Percentiles rank a stretch among this genome's conserved stretches.
These are phyloP conservation scores for Phytophthora boehmeriae DNA, from an alignment of 352 stramenopile species.

Conservation along the genomic window DNA sequence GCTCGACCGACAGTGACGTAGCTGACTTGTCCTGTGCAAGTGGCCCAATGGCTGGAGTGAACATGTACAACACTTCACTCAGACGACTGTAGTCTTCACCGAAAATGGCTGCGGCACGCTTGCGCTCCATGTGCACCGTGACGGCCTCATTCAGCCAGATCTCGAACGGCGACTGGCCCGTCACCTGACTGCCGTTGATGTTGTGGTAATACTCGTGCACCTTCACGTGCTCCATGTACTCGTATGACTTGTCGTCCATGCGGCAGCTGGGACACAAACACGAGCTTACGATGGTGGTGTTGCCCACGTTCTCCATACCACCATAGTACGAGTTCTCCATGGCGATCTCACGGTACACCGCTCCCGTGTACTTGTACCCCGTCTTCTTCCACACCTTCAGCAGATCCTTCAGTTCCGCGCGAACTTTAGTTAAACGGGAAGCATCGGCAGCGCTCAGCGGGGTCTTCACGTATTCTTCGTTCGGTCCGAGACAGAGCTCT, in stretches of 20 bases:
- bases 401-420: constrained; percentile 63
- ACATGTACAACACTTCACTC: constrained; percentile 78
- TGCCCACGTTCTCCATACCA: constrained; percentile 84
- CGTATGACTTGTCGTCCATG: constrained; percentile 79
- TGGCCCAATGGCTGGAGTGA: constrained; percentile 69
- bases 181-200: constrained; percentile 82
- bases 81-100: constrained; percentile 74
- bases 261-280: constrained; percentile 74
- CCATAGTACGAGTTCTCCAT: constrained; percentile 89
- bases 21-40: constrained; percentile 73
- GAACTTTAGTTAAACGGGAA: constrained; percentile 50
- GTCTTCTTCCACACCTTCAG: constrained; percentile 80
- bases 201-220: constrained; percentile 89
- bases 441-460: constrained; percentile 48
- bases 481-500: constrained; percentile 54
- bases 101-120: constrained; percentile 68
- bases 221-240: constrained; percentile 87
- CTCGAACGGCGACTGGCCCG: constrained; percentile 80
- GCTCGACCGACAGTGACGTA: constrained; percentile 73
- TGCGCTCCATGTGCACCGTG: constrained; percentile 83
- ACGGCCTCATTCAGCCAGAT: constrained; percentile 86
- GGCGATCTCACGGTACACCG: constrained; percentile 80
- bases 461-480: constrained; percentile 57
- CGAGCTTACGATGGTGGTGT: constrained; percentile 82
- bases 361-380: constrained; percentile 85